A percentile compares a stretch with the other conserved stretches of the same genome.
These are phyloP conservation scores for Perilla frutescens DNA, from an alignment of 257 asterid species.

Conservation along the genomic window DNA sequence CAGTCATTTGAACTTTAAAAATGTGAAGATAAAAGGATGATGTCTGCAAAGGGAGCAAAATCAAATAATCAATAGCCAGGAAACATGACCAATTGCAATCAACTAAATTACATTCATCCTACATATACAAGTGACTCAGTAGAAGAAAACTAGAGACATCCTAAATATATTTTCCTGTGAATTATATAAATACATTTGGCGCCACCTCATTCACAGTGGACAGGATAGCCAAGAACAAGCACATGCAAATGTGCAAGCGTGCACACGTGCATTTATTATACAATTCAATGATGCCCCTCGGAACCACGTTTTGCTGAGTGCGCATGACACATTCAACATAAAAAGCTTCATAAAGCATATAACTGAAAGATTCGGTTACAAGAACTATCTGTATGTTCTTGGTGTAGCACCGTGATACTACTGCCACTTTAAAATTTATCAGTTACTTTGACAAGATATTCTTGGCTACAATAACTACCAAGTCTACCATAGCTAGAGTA, in stretches of 20 bases:
- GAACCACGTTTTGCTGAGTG: constrained; percentile 5
- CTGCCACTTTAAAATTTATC: constrained; percentile 12
- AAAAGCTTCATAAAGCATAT: constrained; percentile 15
- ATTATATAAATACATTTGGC: background rate
- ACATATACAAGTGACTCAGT: constrained; percentile 14
- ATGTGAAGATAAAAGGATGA: constrained; percentile 84
- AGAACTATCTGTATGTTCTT: constrained; percentile 13
- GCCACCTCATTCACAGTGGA: constrained; percentile 23
- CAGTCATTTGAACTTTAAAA: constrained; percentile 80
- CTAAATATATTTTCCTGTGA: background rate
- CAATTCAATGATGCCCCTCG: constrained; percentile 1
- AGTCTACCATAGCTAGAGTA: constrained; percentile 10
- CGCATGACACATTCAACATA: constrained; percentile 9
- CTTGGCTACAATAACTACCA: constrained; percentile 5
- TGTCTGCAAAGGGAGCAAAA: constrained; percentile 67
- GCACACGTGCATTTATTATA: background rate
- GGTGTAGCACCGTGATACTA: constrained; percentile 14
- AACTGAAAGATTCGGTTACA: constrained; percentile 13
- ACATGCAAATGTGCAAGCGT: background rate
- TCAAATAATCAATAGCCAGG: constrained; percentile 29
- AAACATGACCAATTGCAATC: constrained; percentile 29
- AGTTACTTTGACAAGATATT: constrained; percentile 25
- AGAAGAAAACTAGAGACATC: constrained; percentile 6
- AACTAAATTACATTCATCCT: constrained; percentile 18
- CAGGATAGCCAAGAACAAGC: constrained; percentile 3